Conservation (phyloP, 371 early-diverging fungal genomes). For the Umbelopsis sp. region DNA sequence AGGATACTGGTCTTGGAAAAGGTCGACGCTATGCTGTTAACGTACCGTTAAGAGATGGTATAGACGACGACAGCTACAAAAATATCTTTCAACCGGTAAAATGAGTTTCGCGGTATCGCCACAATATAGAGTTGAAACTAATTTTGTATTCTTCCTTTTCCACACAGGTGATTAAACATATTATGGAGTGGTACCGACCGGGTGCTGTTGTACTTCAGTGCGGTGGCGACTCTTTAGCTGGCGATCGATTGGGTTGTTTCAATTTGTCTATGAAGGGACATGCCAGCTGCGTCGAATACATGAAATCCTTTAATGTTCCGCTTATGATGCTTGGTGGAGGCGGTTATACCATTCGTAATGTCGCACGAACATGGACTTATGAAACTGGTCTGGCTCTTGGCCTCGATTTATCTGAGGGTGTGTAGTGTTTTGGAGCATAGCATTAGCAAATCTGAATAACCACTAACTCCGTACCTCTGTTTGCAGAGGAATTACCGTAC, state of each 20-base stretch:
- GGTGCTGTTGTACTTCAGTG: slow-evolving; percentile 96
- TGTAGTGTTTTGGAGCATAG: background rate
- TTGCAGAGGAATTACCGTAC: slow-evolving; percentile 68
- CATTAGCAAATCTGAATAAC: no score
- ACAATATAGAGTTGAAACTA: no score
- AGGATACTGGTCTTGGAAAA: slow-evolving; percentile 71
- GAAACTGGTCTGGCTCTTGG: slow-evolving; percentile 91
- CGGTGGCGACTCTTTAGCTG: slow-evolving; percentile 98
- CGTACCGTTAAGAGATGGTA: slow-evolving; percentile 93
- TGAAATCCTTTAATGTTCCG: slow-evolving; percentile 89
- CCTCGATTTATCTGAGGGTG: slow-evolving; percentile 43
- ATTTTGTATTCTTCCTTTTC: no score
- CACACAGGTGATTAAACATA: slow-evolving; percentile 28
- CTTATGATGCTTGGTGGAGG: slow-evolving; percentile 96
- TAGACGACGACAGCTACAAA: slow-evolving; percentile 88
- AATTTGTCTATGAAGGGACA: slow-evolving; percentile 74
- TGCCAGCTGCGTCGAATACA: slow-evolving; percentile 86
- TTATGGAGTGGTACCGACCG: slow-evolving; percentile 94
- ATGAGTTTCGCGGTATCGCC: no score
- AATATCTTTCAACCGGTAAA: slow-evolving; percentile 73
- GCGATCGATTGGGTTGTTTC: slow-evolving; percentile 98
- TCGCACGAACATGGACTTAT: slow-evolving; percentile 94
- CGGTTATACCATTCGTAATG: slow-evolving; percentile 97
- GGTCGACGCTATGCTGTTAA: slow-evolving; percentile 89
- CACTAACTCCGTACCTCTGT: background rate